Evolutionary conservation across 2,329 filamentous ascomycete genomes (phyloP).

Genomic region (Neonectria magnoliae): DNA sequence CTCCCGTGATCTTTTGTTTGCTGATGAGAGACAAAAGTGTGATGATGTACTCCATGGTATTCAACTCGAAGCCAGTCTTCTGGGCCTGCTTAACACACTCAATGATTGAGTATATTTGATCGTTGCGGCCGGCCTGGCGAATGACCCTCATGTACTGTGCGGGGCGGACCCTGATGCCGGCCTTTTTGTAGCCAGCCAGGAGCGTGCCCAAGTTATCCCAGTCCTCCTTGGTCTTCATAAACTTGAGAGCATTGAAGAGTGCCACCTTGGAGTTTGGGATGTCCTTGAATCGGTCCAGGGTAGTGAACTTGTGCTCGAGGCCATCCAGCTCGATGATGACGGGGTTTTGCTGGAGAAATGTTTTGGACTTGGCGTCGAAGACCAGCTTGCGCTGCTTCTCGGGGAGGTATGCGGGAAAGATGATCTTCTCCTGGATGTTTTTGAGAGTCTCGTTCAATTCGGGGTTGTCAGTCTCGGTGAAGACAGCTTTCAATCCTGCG

Average conservation of each 20-base stretch:
- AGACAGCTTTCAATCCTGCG: conserved; percentile 53
- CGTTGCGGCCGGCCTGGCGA: conserved; percentile 52
- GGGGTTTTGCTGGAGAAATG: conserved; percentile 63
- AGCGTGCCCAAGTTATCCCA: conserved; percentile 63
- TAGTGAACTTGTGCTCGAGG: conserved; percentile 62
- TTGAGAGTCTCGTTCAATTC: conserved; percentile 64
- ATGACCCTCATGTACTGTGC: conserved; percentile 53
- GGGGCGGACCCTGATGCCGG: conserved; percentile 50
- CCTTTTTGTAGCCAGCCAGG: conserved; percentile 60
- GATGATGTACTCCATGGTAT: conserved; percentile 51
- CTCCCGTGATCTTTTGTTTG: conserved; percentile 51
- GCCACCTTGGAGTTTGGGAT: conserved; percentile 55
- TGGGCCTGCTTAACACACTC: conserved; percentile 59
- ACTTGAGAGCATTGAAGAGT: conserved; percentile 50
- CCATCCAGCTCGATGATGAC: conserved; percentile 68
- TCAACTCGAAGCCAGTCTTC: conserved; percentile 58
- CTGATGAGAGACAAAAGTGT: conserved; percentile 44
- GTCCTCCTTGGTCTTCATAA: conserved; percentile 61
- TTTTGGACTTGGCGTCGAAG: conserved; percentile 57
- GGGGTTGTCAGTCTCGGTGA: conserved; percentile 61
- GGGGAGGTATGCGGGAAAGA: conserved; percentile 70
- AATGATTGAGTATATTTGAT: conserved; percentile 58
- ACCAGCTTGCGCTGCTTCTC: conserved; percentile 63
- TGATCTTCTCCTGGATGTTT: conserved; percentile 65
- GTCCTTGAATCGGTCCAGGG: conserved; percentile 54